Evolutionary conservation across 1,284 basidiomycete species (phyloP), one percentile per base, ranked within the genome.

Genomic region (Malassezia equina): DNA sequence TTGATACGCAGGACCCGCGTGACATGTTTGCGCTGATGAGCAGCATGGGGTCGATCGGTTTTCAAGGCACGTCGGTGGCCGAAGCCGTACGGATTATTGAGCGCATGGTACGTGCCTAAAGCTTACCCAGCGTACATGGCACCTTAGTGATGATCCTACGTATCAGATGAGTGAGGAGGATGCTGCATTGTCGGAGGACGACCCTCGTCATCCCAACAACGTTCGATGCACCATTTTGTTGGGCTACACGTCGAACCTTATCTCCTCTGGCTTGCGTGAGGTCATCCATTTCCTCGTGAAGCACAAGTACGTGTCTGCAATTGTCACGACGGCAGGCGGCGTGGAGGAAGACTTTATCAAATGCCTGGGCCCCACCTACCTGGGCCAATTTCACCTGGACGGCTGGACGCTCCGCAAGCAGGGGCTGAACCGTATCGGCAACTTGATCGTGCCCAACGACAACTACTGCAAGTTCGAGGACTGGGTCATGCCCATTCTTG

Each of bases 381-480:
- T 98, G 27, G 21, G 90, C 90, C 65, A 75, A 25, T 99, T 94
- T 76, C 83, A 87, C 69, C 80, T 96, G 44, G 86, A 90, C 64
- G 94, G 94, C 8, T 87, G 90, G 0, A 84, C 85, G 55, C 77
- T 99, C 40, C 82, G 94, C 42, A 84, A 80, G 70, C 82, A 82
- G 61, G 94, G 94, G 12, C 19, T 99, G 79, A 99, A 99, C 70
- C 83, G 94, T 27, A 93, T 98, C 62, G 94, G 94, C n/a, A 99
- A 99, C 70, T 81, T 99, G 36, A 79, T 99, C 52, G 85, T 99
- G 1, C 94, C 94, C 12, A 99, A 99, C 74, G 90, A 95, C 68
- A 98, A 98, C 74, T 99, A 99, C 76, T 96, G 94, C 82, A 86
- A 88, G 70, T 99, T 98, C 66, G 94, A 99, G 76, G 93, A 98